phyloP scores from a whole-genome alignment of 352 stramenopile species.

The Aphanomyces astaci region DNA sequence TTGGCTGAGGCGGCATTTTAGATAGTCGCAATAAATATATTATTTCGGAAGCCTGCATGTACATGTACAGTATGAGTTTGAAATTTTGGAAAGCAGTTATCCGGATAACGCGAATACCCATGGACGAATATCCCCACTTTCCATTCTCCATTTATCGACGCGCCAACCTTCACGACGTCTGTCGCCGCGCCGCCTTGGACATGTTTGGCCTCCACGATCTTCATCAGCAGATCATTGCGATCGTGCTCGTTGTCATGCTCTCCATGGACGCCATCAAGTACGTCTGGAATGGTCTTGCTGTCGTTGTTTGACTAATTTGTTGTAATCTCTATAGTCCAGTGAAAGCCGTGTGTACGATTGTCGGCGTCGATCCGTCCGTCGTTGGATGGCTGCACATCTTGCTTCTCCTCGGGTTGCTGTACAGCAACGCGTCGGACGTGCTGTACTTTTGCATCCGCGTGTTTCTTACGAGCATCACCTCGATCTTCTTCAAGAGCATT shows the following conservation, averaged over 20 bases:
- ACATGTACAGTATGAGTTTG: too few relatives aligned
- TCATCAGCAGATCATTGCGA: slow-evolving; percentile 71
- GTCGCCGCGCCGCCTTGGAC: background rate
- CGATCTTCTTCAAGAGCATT: slow-evolving; percentile 97
- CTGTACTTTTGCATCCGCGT: slow-evolving; percentile 76
- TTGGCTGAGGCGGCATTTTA: background rate
- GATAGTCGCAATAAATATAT: background rate
- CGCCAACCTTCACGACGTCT: too few relatives aligned
- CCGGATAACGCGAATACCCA: background rate
- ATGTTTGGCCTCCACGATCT: slow-evolving; percentile 48
- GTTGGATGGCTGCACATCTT: slow-evolving; percentile 51
- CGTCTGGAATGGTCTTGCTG: slow-evolving; percentile 22
- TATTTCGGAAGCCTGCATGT: background rate
- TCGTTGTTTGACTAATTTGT: background rate
- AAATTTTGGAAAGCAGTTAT: too few relatives aligned
- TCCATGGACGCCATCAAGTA: slow-evolving; percentile 83
- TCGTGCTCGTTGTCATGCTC: slow-evolving; percentile 67
- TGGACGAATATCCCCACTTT: too few relatives aligned
- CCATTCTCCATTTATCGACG: too few relatives aligned
- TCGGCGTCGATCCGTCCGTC: slow-evolving; percentile 62
- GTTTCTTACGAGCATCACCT: slow-evolving; percentile 96
- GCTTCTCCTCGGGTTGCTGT: slow-evolving; percentile 61
- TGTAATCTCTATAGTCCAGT: slow-evolving; percentile 39
- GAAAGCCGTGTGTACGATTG: slow-evolving; percentile 72
- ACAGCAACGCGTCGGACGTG: slow-evolving; percentile 67